Base-by-base conservation (phyloP, 768 basidiomycete species). In the Glaciozyma antarctica region DNA sequence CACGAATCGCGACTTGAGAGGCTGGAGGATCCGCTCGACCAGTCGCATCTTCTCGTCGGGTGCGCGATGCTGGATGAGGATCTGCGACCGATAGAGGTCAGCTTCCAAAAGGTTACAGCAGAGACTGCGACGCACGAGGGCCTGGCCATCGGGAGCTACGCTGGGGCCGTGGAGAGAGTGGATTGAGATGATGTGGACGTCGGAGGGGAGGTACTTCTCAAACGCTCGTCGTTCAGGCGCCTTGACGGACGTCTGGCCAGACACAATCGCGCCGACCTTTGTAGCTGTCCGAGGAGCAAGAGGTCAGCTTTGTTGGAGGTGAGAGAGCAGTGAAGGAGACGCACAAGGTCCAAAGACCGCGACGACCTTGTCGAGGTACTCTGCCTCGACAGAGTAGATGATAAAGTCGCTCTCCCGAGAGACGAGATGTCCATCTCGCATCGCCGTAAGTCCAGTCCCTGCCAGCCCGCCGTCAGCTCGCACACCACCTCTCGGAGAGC, bases 221-320 rank as follows among this genome's bases (percentile, higher is more conserved):
- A 95, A 98, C 0, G 95, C 93, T 2, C 76, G 82, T 68, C 82
- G 85, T 75, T 99, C 95, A 0, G 95, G 95, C 0, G 91, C 88
- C 75, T 99, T 99, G 52, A 97, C 93, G 1, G 90, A 93, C 0
- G 94, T 99, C 76, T 99, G 94, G 1, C 94, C 95, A 1, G 90
- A 84, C 32, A 99, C 93, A 52, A 94, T 84, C 2, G 95, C 90
- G 22, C 88, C 83, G 28, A 92, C 76, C 77, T 95, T 98, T 1
- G 94, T 97, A 17, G 92, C 93, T 91, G 67, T 38, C 22, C 21
- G 38, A 4, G 19, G 21, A 60, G 58, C 15, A 32, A 53, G 63
- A 5, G 22, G 28, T 38, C 45, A 38, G 26, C 62, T 49, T 13
- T 59, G 5, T 38, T 4, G 51, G 52, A 30, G 34, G 19, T 41